Conservation (phyloP, 2,329 filamentous ascomycete genomes). For the Xylariaceae sp. region DNA sequence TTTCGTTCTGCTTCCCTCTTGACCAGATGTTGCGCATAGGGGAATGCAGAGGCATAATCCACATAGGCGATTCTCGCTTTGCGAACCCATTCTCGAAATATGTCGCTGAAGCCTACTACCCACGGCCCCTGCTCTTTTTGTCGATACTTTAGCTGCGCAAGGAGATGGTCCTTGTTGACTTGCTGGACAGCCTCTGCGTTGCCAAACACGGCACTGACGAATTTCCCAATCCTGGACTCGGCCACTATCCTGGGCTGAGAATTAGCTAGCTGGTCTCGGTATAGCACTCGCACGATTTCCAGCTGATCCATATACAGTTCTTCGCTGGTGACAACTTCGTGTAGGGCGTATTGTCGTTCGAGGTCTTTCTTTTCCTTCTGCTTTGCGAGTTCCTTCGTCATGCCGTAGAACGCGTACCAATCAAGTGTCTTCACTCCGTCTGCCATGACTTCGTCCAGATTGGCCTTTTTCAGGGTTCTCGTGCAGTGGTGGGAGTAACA, state of each 20-base stretch:
- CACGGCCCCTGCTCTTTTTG: conserved; percentile 96
- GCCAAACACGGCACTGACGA: conserved; percentile 80
- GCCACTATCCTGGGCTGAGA: conserved; percentile 75
- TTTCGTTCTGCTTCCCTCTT: conserved; percentile 81
- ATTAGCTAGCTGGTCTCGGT: conserved; percentile 68
- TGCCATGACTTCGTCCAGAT: conserved; percentile 65
- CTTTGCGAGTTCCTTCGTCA: conserved; percentile 70
- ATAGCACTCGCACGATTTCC: conserved; percentile 76
- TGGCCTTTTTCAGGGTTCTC: conserved; percentile 88
- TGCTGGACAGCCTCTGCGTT: conserved; percentile 81
- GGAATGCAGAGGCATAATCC: conserved; percentile 84
- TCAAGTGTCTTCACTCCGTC: conserved; percentile 66
- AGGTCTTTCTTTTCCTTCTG: conserved; percentile 76
- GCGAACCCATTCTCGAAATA: conserved; percentile 96
- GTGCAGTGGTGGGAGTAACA: conserved; percentile 96
- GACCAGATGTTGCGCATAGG: conserved; percentile 73
- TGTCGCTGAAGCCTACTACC: conserved; percentile 88
- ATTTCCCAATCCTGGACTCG: conserved; percentile 69
- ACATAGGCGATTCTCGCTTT: conserved; percentile 86
- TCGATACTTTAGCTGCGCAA: conserved; percentile 91
- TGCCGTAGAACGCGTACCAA: conserved; percentile 82
- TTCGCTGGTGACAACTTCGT: conserved; percentile 92
- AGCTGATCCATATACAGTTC: conserved; percentile 86
- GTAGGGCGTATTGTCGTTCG: conserved; percentile 85
- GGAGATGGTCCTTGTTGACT: conserved; percentile 85